Base-by-base conservation (phyloP, 2,329 filamentous ascomycete genomes). In the Malbranchea cinnamomea region DNA sequence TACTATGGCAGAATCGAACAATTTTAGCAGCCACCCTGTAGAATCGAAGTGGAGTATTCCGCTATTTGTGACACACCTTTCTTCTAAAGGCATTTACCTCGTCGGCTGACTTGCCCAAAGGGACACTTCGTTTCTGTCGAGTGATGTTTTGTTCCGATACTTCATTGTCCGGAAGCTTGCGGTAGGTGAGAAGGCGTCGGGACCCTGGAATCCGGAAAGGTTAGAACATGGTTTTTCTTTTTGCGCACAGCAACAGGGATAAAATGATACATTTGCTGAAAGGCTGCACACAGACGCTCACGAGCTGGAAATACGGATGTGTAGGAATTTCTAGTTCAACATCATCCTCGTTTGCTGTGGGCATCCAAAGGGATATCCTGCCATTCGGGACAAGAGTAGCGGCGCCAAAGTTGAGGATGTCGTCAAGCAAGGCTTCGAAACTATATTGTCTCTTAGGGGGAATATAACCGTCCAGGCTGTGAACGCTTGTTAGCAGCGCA, bases 341-440 rank as follows among this genome's bases (percentile, higher is more conserved):
- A 27, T 82, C 68, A 41, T 83, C 70, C 36, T 80, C 75, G 47
- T 82, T 84, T 16, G 83, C 77, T 0, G 84, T 92, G 0, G 89
- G 89, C 81, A 95, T 92, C 89, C 89, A 98, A 62, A 98, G 91
- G 5, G 79, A 81, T 6, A 98, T 53, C 16, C 89, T 67, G 0
- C 83, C 89, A 38, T 72, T 58, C 30, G 82, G 74, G 5, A 93
- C 80, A 1, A 98, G 63, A 1, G 76, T 81, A 8, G 69, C 62
- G 1, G 74, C 68, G 4, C 83, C 75, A 47, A 98, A 95, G 12
- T 74, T 67, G 4, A 95, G 67, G 30, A 98, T 83, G 50, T 95
- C 84, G 45, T 84, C 75, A 12, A 94, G 67, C 72, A 98, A 84
- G 4, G 81, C 78, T 22, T 79, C 64, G 51, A 98, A 95, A 42